Evolutionary conservation across 2,329 filamentous ascomycete genomes (phyloP), one percentile per base, ranked within the genome.

Genomic region (Endoconidiophora polonica): DNA sequence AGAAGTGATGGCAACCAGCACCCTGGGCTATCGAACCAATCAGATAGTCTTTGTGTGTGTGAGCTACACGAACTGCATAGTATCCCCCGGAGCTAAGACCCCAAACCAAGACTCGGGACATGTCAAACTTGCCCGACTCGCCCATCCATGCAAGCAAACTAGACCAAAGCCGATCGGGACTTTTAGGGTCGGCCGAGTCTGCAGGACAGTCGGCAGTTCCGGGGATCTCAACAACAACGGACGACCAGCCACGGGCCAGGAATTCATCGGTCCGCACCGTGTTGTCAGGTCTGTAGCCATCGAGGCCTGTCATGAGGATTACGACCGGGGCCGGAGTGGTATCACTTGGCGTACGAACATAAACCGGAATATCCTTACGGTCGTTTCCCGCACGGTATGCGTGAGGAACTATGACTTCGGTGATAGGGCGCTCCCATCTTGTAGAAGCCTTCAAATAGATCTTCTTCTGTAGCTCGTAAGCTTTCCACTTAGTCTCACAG

Each of bases 71-170:
- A 37, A 79, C 68, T 18, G 79, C 79, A 62, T 83, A 81, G 66
- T 82, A 83, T 0, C 79, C 79, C 26, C 80, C 80, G 0, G 73
- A 69, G 55, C 74, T 79, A 33, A 83, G 63, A 0, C 79, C 80
- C 79, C 79, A 83, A 44, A 70, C 73, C 54, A 78, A 62, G 5
- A 84, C 63, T 33, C 68, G 69, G 1, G 58, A 56, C 68, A 73
- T 73, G 59, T 83, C 71, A 57, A 82, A 76, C 26, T 65, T 58
- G 1, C 65, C 62, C 46, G 73, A 63, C 2, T 59, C 52, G 2
- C 59, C 63, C 67, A 81, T 65, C 72, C 78, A 83, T 33, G 71
- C 70, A 3, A 84, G 62, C 26, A 83, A 63, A 54, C 73, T 77
- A 26, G 69, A 69, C 71, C 76, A 81, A 38, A 83, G 62, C 2